Base-by-base conservation (phyloP, 2,329 filamentous ascomycete species). In the Fusarium liriodendri region DNA sequence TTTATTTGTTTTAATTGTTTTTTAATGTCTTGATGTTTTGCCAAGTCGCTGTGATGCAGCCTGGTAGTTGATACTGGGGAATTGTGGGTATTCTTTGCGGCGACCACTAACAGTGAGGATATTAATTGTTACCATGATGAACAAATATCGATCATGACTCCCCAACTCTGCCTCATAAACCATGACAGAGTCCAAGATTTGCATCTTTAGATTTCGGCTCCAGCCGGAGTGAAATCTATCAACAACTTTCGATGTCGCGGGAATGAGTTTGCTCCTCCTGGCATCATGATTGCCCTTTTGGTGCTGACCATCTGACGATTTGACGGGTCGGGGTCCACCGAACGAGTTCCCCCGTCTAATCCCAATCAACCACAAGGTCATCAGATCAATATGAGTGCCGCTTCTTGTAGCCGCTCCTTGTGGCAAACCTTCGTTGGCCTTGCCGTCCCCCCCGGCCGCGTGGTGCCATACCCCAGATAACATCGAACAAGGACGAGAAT, bases 401-500 rank as follows among this genome's bases (percentile, higher is more conserved):
- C 20, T 40, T 22, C 7, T 22, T 37, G 9, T 32, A 32, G 59
- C 35, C 59, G 29, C 14, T 40, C 55, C n/a, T 22, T 37, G 16
- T 58, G 32, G 32, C 55, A 11, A 38, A 40, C 35, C 20, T 3
- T 20, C 18, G 42, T 16, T 47, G 42, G 42, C 14, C 22, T 25
- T 47, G 42, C 27, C 27, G 7, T 29, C 6, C 22, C 42, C 47
- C 27, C 29, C 18, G 47, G 6, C 45, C 27, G 45, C 35, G 72
- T 74, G 72, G 72, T 75, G 72, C 72, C 72, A 74, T 74, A 74
- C 72, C 72, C 72, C 72, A 61, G 72, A 67, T 62, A 42, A 59
- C 52, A 75, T 75, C 69, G 69, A 70, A 74, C 71, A 74, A 74
- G 67, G 64, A 63, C 71, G 70, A 72, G 25, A 66, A 68, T 57